Evolutionary conservation across 2,329 filamentous ascomycete species (phyloP), one percentile per base, ranked within the genome.

Genomic region (Curvularia hawaiiensis): DNA sequence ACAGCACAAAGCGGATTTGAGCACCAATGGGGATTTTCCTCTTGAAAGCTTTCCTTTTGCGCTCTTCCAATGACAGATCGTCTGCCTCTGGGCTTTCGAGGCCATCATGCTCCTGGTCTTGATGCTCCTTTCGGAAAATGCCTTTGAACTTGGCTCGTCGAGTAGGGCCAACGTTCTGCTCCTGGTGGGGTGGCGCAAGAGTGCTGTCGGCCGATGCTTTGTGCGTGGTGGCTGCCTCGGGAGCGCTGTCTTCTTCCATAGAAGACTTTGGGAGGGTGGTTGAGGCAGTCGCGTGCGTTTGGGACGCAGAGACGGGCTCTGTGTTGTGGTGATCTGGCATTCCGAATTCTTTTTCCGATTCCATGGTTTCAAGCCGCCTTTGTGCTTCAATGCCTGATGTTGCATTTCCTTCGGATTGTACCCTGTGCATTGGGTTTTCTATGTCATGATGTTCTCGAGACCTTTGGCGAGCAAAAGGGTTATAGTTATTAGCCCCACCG

Each of bases 1-100:
- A 85, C 3, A 96, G 67, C 0, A 91, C 92, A 18, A 90, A 86
- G 65, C 87, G 86, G 48, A 93, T 75, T 75, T 93, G 90, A 5
- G 63, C 56, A 20, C 67, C 71, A n/a, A 74, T 50, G 8, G 72
- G 73, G 20, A 76, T 75, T 58, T 72, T 76, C 51, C 58, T 71
- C 62, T 71, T 73, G 39, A 63, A 62, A 4, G 73, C 65, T 26
- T 67, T 68, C 55, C 62, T 70, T 48, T 68, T 75, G 50, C 68
- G 68, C 53, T 73, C 73, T 50, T 73, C 72, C n/a, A 71, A 16
- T 1, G 67, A 60, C 4, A 74, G 55, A 3, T 70, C 61, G 14
- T 71, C 68, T 1, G 67, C 59, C 18, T 72, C 66, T 6, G 60
- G 59, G 9, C 58, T 60, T 1, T 63, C 63, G 8, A 63, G 31